These are phyloP conservation scores for Strobilomyces echinocephalus DNA, from an alignment of 768 basidiomycete genomes.

Conservation along the genomic window DNA sequence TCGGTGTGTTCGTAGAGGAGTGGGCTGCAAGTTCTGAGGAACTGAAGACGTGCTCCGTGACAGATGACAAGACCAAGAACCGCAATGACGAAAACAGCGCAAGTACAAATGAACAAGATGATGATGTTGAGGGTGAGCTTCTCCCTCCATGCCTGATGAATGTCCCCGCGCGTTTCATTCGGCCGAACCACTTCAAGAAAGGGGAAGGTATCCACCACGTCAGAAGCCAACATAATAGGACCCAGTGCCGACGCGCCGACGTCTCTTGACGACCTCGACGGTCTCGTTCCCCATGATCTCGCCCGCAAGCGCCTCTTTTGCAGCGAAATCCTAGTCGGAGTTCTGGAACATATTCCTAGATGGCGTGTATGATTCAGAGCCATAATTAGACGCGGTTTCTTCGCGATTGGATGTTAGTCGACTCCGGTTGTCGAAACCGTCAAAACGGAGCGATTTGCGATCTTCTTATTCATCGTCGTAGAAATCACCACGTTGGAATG, in stretches of 20 bases:
- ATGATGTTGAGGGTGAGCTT: slow-evolving; percentile 38
- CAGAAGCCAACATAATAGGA: slow-evolving; percentile 78
- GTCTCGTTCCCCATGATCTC: slow-evolving; percentile 87
- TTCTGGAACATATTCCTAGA: slow-evolving; percentile 94
- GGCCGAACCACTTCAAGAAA: slow-evolving; percentile 64
- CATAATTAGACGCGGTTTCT: slow-evolving; percentile 75
- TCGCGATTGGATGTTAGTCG: slow-evolving; percentile 74
- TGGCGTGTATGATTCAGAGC: slow-evolving; percentile 90
- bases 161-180: slow-evolving; percentile 89
- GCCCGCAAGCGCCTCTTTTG: slow-evolving; percentile 81
- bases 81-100: slow-evolving; percentile 89
- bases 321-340: slow-evolving; percentile 64
- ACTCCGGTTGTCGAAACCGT: slow-evolving; percentile 63
- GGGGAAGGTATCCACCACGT: slow-evolving; percentile 89
- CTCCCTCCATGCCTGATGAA: slow-evolving; percentile 96
- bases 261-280: slow-evolving; percentile 82
- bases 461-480: too few relatives aligned
- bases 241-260: slow-evolving; percentile 80
- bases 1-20: slow-evolving; percentile 55
- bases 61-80: slow-evolving; percentile 86
- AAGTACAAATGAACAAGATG: slow-evolving; percentile 92
- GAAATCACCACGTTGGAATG: too few relatives aligned
- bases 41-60: slow-evolving; percentile 89
- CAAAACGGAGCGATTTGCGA: too few relatives aligned
- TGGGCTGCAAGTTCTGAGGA: slow-evolving; percentile 69